phyloP scores from a whole-genome alignment of 2,329 filamentous ascomycete species.

The Botrytis byssoidea region DNA sequence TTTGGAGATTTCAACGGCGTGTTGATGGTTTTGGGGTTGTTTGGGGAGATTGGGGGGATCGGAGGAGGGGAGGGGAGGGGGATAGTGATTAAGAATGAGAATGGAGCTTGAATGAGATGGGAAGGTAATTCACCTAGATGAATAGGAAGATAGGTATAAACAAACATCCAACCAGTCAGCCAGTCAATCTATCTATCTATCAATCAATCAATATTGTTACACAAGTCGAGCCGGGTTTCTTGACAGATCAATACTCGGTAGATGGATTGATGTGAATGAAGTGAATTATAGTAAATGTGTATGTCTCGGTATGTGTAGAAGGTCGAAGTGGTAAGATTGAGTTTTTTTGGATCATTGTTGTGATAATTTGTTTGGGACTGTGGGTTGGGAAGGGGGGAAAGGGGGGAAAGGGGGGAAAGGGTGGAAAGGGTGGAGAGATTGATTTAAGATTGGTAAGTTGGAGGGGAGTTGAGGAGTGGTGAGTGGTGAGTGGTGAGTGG shows the following conservation, averaged over 20 bases:
- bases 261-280: background rate
- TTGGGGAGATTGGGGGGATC: background rate
- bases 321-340: background rate
- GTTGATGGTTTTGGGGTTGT: background rate
- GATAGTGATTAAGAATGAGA: background rate
- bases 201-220: conserved; percentile 3
- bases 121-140: background rate
- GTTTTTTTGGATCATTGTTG: background rate
- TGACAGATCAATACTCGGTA: background rate
- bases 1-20: background rate
- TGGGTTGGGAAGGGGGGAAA: no score
- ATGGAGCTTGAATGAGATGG: background rate
- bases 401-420: no score
- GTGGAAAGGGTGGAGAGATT: background rate
- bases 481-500: no score
- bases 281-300: rapidly evolving
- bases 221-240: rapidly evolving
- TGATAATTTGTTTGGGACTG: no score
- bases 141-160: background rate
- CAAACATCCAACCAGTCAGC: background rate
- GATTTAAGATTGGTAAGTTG: background rate
- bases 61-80: no score
- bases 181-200: background rate
- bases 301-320: background rate
- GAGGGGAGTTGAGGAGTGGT: no score